Base-by-base conservation (phyloP, 768 basidiomycete species). In the Tricholoma hemisulphureum region DNA sequence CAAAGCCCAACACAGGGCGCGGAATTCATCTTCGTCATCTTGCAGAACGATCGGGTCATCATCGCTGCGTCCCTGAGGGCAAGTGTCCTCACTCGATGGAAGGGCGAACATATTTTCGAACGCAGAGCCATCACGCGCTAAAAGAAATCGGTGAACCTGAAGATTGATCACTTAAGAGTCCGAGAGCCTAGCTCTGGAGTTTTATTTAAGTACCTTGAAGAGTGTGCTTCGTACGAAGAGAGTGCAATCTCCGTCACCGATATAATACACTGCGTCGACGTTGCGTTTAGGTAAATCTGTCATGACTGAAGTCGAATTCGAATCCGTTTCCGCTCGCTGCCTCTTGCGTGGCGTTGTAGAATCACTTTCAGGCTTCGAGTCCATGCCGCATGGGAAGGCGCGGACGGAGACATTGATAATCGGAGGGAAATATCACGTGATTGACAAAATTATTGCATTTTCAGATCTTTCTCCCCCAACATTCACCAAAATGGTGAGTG, bases 401-500 rank as follows among this genome's bases (percentile, higher is more conserved):
- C n/a, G n/a, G n/a, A n/a, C n/a, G n/a, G n/a, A n/a, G n/a, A n/a
- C n/a, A n/a, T n/a, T 32, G 32, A 32, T 6, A 32, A 6, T 14
- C 14, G 32, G 32, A 32, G 45, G 56, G 60, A 37, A 58, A 55
- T 20, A 28, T 53, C 67, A 69, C 64, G 65, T 69, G 67, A 39
- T 24, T 4, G 29, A 51, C 18, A 58, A 63, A 60, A 66, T 61
- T 56, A 4, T 6, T 8, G 18, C 3, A n/a, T 13, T 20, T n/a
- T 26, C 14, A 14, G 32, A 21, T 31, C 39, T 56, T 50, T 8
- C 32, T 9, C 32, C 8, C 8, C 8, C 43, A 11, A 11, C 43
- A 10, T 53, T 45, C 7, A 54, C 59, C 68, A 72, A 72, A 73
- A 75, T 76, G 75, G 75, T 67, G 56, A 67, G 73, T 64, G 39